These are phyloP conservation scores for Acanthamoeba triangularis DNA, from an alignment of 208 protist genomes.

Conservation along the genomic window DNA sequence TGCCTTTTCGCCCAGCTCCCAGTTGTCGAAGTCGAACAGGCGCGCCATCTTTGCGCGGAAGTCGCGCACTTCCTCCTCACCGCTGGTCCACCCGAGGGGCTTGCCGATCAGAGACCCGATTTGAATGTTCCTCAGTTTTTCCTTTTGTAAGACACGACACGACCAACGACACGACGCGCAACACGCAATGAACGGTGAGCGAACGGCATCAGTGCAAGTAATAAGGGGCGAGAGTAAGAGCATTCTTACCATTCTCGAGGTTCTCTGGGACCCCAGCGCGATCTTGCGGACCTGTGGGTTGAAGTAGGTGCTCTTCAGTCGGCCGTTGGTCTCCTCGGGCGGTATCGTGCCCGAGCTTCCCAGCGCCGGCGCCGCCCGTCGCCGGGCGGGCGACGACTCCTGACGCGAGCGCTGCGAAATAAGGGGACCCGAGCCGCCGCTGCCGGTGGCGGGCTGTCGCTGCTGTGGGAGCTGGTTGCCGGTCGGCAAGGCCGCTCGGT, in stretches of 20 bases:
- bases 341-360: no score
- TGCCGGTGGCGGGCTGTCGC: no score
- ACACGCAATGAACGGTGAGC: neutral
- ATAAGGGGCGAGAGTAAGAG: neutral
- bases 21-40: slow-evolving; percentile 18
- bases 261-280: neutral
- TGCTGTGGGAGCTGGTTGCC: neutral
- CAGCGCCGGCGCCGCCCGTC: no score
- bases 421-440: no score
- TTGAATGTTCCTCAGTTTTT: slow-evolving; percentile 37
- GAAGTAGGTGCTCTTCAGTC: neutral
- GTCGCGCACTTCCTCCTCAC: neutral
- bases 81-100: slow-evolving; percentile 1
- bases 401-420: neutral
- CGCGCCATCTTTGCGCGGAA: slow-evolving; percentile 37
- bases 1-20: neutral
- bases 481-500: neutral
- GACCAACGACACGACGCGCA: no score
- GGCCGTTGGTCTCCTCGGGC: neutral
- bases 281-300: slow-evolving; percentile 24
- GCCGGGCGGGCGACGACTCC: neutral
- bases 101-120: slow-evolving; percentile 9
- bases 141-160: no score
- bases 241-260: neutral
- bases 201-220: neutral